phyloP scores from a whole-genome alignment of 345 rosid species.

The Moringa oleifera region DNA sequence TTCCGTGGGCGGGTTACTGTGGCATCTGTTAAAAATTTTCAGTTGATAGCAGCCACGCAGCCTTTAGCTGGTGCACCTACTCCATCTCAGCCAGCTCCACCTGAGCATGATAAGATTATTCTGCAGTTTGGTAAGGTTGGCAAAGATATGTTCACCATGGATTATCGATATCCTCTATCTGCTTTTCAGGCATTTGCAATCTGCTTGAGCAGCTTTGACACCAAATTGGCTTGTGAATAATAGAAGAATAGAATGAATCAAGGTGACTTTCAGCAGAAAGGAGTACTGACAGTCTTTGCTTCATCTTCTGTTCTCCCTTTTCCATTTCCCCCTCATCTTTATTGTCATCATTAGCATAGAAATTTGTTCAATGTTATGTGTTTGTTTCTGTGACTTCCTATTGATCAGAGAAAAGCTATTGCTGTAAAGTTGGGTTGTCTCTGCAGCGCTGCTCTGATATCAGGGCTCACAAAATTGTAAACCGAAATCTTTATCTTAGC shows the following conservation, averaged over 20 bases:
- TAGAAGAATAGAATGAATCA: conserved; percentile 1
- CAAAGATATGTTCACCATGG: conserved; percentile 98
- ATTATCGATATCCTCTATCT: conserved; percentile 86
- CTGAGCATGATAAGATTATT: conserved; percentile 80
- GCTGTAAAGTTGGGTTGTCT: no score
- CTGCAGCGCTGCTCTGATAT: no score
- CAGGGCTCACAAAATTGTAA: no score
- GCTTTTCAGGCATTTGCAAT: conserved; percentile 98
- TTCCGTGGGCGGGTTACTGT: conserved; percentile 64
- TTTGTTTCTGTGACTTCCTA: not conserved
- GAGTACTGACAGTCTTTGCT: not conserved
- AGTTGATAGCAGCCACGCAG: conserved; percentile 46
- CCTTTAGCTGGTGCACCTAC: conserved; percentile 34
- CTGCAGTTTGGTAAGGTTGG: conserved; percentile 97
- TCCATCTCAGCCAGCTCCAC: conserved; percentile 34
- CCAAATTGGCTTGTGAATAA: conserved; percentile 98
- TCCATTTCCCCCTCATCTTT: not conserved
- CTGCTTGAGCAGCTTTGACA: conserved; percentile 99
- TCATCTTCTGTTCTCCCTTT: not conserved
- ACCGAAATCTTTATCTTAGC: no score
- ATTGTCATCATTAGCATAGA: conserved; percentile 2
- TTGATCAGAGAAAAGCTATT: no score
- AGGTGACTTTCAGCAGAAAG: not conserved
- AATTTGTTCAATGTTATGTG: conserved; percentile 11
- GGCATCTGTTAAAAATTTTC: conserved; percentile 66